Percentiles rank a stretch among this genome's conserved stretches.
These are phyloP conservation scores for Fusarium pilosicola DNA, from an alignment of 2,329 filamentous ascomycete genomes.

Conservation along the genomic window DNA sequence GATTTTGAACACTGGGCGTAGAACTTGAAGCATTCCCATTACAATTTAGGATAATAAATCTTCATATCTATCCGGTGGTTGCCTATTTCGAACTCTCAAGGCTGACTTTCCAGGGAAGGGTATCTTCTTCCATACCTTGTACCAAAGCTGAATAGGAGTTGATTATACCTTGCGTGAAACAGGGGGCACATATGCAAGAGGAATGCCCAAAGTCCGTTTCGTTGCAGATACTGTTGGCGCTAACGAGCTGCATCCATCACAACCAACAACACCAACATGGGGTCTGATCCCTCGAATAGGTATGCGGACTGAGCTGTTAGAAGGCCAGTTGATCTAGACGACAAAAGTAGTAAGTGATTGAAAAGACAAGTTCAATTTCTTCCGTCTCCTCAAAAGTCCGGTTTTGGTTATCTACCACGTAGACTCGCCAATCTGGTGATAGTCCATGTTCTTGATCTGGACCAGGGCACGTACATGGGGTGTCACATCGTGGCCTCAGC, in stretches of 20 bases:
- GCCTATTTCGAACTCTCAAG: neutral
- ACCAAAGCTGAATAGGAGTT: neutral
- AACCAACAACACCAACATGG: conserved; percentile 15
- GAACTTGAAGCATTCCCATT: neutral
- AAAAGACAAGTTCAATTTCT: neutral
- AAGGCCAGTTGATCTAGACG: neutral
- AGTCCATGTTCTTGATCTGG: neutral
- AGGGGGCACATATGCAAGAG: neutral
- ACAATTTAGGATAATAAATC: neutral
- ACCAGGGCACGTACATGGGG: neutral
- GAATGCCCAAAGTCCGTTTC: neutral
- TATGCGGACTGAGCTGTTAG: neutral
- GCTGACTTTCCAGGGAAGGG: neutral
- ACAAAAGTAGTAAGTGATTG: neutral
- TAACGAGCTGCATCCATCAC: neutral
- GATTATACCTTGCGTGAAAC: neutral
- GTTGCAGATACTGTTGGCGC: conserved; percentile 33
- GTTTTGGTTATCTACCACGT: neutral
- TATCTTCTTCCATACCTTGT: neutral
- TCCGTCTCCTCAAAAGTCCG: neutral
- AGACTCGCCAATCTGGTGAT: neutral
- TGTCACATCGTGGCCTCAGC: conserved; percentile 2
- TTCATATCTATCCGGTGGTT: neutral
- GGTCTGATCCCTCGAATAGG: neutral
- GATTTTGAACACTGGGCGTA: neutral